Conservation (phyloP, 257 asterid species). For the Fraxinus americana region DNA sequence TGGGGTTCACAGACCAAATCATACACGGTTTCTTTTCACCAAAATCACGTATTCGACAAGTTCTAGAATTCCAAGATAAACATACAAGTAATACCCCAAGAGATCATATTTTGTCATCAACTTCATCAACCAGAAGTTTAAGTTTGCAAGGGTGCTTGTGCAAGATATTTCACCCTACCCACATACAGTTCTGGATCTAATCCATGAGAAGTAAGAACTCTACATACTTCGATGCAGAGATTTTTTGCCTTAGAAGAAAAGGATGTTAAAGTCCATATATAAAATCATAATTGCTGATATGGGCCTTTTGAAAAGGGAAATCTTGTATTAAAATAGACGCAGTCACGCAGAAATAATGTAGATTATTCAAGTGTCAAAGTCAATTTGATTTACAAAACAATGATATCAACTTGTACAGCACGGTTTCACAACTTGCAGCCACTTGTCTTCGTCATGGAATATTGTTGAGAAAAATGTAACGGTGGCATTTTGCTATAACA, state of each 20-base stretch:
- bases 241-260: not conserved
- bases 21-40: not conserved
- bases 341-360: no score
- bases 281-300: no score
- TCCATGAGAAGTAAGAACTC: not conserved
- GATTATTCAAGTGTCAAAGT: no score
- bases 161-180: not conserved
- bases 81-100: not conserved
- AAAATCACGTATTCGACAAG: not conserved
- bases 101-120: not conserved
- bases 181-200: not conserved
- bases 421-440: no score
- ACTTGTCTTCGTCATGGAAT: no score
- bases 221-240: not conserved
- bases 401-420: no score
- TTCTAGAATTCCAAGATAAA: not conserved
- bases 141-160: not conserved
- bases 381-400: no score
- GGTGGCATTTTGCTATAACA: not conserved
- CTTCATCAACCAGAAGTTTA: no score
- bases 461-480: not conserved
- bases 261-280: not conserved
- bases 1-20: not conserved
- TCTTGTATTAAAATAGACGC: no score
- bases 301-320: no score